Evolutionary conservation across 2,329 filamentous ascomycete species (phyloP).

Genomic region (Leptographium wingfieldii): DNA sequence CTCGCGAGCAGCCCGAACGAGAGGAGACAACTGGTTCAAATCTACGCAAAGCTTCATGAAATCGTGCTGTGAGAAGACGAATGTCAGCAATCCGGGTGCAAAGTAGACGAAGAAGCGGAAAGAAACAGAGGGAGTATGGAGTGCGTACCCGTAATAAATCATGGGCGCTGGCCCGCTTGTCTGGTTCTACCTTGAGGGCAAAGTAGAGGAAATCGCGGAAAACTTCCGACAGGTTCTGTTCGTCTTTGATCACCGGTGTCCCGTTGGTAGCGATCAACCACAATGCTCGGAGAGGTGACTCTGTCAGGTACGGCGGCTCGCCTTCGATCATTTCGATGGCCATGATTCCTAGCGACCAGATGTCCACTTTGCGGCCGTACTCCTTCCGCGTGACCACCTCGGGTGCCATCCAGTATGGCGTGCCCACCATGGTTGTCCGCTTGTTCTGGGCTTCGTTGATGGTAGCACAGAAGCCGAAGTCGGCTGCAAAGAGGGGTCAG

Average conservation of each 20-base stretch:
- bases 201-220: slow-evolving; percentile 90
- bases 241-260: slow-evolving; percentile 88
- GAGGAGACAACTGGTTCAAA: slow-evolving; percentile 64
- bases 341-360: slow-evolving; percentile 98
- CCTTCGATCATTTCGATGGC: slow-evolving; percentile 99
- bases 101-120: not conserved
- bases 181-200: slow-evolving; percentile 90
- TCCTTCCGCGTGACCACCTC: slow-evolving; percentile 96
- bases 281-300: slow-evolving; percentile 81
- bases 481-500: slow-evolving; percentile 41
- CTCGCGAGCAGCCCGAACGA: slow-evolving; percentile 75
- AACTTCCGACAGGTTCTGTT: slow-evolving; percentile 63
- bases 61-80: slow-evolving; percentile 45
- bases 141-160: slow-evolving; percentile 73
- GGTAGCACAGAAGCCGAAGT: slow-evolving; percentile 97
- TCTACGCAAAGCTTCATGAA: slow-evolving; percentile 71
- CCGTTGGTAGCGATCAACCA: slow-evolving; percentile 97
- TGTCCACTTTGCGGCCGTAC: slow-evolving; percentile 96
- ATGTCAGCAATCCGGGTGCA: slow-evolving; percentile 2
- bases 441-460: slow-evolving; percentile 97
- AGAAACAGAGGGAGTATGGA: not conserved
- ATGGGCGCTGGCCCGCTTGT: slow-evolving; percentile 90
- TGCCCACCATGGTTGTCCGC: slow-evolving; percentile 97
- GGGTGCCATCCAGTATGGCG: slow-evolving; percentile 99
- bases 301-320: slow-evolving; percentile 91